Evolutionary conservation across 176 grass and related monocot species (phyloP), one percentile per base, ranked within the genome.

Genomic region (Eleusine indica): DNA sequence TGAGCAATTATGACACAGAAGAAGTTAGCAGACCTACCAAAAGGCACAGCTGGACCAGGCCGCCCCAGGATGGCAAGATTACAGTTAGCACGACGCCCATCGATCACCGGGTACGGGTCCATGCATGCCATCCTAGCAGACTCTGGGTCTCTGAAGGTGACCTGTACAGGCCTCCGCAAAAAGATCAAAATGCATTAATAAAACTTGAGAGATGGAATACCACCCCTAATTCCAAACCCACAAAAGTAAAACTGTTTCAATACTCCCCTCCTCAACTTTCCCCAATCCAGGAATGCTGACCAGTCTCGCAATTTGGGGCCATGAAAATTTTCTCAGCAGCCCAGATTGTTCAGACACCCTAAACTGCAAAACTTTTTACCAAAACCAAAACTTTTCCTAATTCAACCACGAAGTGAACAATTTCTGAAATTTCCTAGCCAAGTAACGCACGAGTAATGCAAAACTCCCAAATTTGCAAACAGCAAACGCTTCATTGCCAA

Each of bases 11-110:
- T 44, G 30, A 41, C 32, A 19, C 0, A 42, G 2, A 37, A 72
- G 60, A 78, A 57, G 56, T 66, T 68, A 76, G 63, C 35, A 94
- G 80, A 77, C 85, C 76, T 83, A 86, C 90, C 83, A 14, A 88
- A 92, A 51, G 93, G 85, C 47, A 90, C n/a, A 68, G 74, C 82
- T 51, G 90, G 82, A 6, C 82, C 90, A 83, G 93, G 82, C 13
- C 93, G 83, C 60, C 93, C 93, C 66, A 90, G 80, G 44, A 91
- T 81, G 70, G 93, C 93, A 44, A 94, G 88, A 70, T 94, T 94
- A 74, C 93, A 94, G 51, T 94, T 94, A 1, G 93, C 93, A 5
- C 87, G 87, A 28, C 93, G 48, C 28, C 93, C 93, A 1, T 94
- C 90, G 0, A 94, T 94, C 42, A 94, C 82, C 0, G 93, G 93